Evolutionary conservation across 371 early-diverging fungal species (phyloP), one percentile per base, ranked within the genome.

Genomic region (Syncephalastrum racemosum): DNA sequence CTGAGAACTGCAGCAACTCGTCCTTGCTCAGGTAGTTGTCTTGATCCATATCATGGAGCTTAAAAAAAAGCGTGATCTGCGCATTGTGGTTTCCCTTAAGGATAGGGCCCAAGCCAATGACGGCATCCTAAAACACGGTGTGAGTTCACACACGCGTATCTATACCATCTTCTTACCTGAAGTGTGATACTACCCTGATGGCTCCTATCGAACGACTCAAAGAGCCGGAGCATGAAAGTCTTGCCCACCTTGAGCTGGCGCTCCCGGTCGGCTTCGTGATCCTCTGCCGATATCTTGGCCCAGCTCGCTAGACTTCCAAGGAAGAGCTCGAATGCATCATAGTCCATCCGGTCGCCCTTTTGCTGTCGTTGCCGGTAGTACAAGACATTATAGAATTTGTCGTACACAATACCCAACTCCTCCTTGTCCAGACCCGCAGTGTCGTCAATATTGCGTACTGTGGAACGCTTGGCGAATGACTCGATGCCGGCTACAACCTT

Each of bases 401-500:
- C 96, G 62, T 95, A 97, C n/a, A 98, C 75, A 41, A 87, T 77
- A 12, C 89, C 80, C 48, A 97, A 75, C 59, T 96, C 89, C 25
- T 93, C 90, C 60, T 93, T 92, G 57, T 83, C 84, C 53, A 98
- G 92, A 24, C 85, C 85, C 43, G 84, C 82, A 5, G 80, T 79
- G 44, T 88, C 80, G 1, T 80, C 70, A 22, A 98, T 70, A 62
- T 93, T 91, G 15, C 97, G 87, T 23, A 97, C 77, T 15, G 90
- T 82, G 1, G 89, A 88, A 61, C 95, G 88, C 59, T 96, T 97
- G 0, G 97, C 90, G 59, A 92, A 98, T 25, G 87, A 86, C 70
- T 95, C 95, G 58, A 98, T 89, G 18, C 92, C 90, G 57, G 97
- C 96, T n/a, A 94, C 92, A 2, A 97, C 93, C 65, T 92, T 92